These are phyloP conservation scores for Epichloe brachyelytri DNA, from an alignment of 2,329 filamentous ascomycete genomes.

Conservation along the genomic window DNA sequence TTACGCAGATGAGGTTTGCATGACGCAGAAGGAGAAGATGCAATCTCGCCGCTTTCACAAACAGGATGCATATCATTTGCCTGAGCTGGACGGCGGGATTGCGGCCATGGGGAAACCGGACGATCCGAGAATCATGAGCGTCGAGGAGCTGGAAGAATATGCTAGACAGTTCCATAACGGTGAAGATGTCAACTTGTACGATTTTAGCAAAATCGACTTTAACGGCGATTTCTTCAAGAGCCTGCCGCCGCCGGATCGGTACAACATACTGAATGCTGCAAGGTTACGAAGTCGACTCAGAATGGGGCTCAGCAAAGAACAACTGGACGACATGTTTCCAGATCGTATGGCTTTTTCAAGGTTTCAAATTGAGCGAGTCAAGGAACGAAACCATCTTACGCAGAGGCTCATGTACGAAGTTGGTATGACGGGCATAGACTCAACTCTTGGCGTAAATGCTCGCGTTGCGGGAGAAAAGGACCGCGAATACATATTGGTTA, in stretches of 20 bases:
- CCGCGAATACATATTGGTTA: conserved; percentile 89
- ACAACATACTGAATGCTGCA: conserved; percentile 95
- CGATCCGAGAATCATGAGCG: conserved; percentile 90
- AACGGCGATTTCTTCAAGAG: conserved; percentile 91
- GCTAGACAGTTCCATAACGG: conserved; percentile 83
- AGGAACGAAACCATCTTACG: conserved; percentile 85
- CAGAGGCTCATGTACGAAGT: conserved; percentile 90
- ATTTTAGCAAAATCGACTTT: conserved; percentile 98
- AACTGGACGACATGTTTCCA: conserved; percentile 92
- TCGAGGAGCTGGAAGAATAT: conserved; percentile 88
- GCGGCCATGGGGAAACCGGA: conserved; percentile 79
- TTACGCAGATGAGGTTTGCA: conserved; percentile 81
- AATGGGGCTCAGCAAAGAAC: conserved; percentile 95
- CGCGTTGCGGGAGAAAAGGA: conserved; percentile 76
- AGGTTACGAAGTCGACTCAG: conserved; percentile 74
- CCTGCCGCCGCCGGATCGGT: conserved; percentile 77
- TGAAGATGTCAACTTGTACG: conserved; percentile 83
- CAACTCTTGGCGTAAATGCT: conserved; percentile 50
- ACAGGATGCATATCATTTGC: conserved; percentile 90
- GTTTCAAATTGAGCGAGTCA: conserved; percentile 91
- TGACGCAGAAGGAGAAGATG: conserved; percentile 63
- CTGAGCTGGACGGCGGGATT: conserved; percentile 68
- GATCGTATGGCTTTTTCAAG: conserved; percentile 93
- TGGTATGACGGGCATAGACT: conserved; percentile 69
- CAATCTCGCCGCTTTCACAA: conserved; percentile 71